Percentiles rank a stretch among this genome's conserved stretches.
Conservation (phyloP, 305 asterid genomes). For the Fraxinus greggii region DNA sequence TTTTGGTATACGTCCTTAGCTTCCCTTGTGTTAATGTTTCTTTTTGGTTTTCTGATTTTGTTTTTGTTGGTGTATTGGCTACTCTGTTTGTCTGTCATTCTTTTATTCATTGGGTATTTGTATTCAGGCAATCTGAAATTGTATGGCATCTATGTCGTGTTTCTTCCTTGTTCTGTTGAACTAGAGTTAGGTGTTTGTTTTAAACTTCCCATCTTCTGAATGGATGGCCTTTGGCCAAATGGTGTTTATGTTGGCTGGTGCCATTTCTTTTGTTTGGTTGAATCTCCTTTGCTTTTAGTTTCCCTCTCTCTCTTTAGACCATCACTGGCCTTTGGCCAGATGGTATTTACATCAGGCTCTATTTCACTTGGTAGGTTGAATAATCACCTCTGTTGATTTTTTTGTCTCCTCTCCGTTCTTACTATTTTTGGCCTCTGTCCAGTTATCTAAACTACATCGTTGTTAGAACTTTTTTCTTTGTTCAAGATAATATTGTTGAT, state of each 20-base stretch:
- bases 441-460: background rate
- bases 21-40: background rate
- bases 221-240: background rate
- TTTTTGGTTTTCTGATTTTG: background rate
- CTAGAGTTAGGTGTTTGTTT: background rate
- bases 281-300: background rate
- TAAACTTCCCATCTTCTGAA: background rate
- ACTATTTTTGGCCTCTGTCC: background rate
- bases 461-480: background rate
- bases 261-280: background rate
- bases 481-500: background rate
- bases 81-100: background rate
- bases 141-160: background rate
- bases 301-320: background rate
- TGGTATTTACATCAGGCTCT: background rate
- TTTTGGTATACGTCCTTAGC: background rate
- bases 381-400: background rate
- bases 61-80: background rate
- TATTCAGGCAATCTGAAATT: background rate
- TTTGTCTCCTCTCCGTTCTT: background rate
- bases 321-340: background rate
- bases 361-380: background rate
- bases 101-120: background rate
- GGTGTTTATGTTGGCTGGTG: background rate
- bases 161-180: background rate